phyloP scores from a whole-genome alignment of 257 asterid species.

The Salvia splendens region DNA sequence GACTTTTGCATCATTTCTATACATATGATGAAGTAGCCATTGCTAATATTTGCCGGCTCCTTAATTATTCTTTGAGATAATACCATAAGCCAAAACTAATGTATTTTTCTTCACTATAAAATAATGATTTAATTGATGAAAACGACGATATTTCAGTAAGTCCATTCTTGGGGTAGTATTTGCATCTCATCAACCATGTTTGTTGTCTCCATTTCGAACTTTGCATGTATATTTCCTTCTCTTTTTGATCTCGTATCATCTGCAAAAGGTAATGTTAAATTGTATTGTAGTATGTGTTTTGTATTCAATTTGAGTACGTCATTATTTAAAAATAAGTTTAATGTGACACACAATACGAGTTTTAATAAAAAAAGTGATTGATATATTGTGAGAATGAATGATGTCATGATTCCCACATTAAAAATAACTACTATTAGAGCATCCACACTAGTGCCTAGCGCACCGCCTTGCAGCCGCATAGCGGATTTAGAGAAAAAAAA shows the following conservation, averaged over 20 bases:
- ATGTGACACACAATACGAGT: too few species aligned
- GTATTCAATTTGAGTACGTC: background rate
- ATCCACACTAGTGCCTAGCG: too few species aligned
- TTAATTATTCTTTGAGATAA: background rate
- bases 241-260: conserved; percentile 11
- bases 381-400: too few species aligned
- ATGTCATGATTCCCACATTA: too few species aligned
- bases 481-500: too few species aligned
- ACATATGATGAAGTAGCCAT: background rate
- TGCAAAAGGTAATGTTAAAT: background rate
- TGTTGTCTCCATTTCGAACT: conserved; percentile 7
- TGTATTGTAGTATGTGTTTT: background rate
- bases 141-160: conserved; percentile 19
- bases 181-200: conserved; percentile 19
- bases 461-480: too few species aligned
- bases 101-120: background rate
- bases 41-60: conserved; percentile 3
- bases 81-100: background rate
- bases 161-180: conserved; percentile 37
- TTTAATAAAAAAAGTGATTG: too few species aligned
- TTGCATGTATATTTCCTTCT: background rate
- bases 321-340: too few species aligned
- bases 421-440: too few species aligned
- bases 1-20: background rate
- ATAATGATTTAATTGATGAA: background rate